A percentile compares a stretch with the other conserved stretches of the same genome.
Conservation (phyloP, 176 grass and related monocot genomes). For the Dactylis glomerata region DNA sequence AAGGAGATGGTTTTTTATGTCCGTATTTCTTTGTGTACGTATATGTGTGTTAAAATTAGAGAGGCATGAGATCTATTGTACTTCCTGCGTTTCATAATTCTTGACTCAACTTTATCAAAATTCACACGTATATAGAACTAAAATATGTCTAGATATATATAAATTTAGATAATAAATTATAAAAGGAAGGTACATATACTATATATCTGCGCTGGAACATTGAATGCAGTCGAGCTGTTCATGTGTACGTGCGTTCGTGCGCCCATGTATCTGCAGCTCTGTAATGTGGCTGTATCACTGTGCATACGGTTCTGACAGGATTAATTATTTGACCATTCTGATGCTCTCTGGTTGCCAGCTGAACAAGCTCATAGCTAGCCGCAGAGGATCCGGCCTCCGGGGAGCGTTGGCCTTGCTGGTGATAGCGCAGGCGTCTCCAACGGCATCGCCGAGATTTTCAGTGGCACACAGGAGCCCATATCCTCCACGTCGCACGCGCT, state of each 20-base stretch:
- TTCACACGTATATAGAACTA: too few relatives aligned
- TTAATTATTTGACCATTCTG: neutral
- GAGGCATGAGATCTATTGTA: too few relatives aligned
- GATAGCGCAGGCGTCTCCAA: neutral
- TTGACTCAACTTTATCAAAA: too few relatives aligned
- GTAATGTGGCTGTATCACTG: neutral
- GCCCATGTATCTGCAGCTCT: too few relatives aligned
- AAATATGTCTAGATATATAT: too few relatives aligned
- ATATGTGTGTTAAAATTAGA: too few relatives aligned
- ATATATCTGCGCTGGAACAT: neutral
- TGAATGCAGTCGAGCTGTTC: constrained; percentile 21
- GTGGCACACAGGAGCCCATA: neutral
- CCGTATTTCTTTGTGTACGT: neutral
- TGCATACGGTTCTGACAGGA: neutral
- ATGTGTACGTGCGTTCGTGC: neutral
- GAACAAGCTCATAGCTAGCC: neutral
- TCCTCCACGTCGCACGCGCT: neutral
- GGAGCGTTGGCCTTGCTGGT: too few relatives aligned
- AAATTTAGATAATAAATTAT: too few relatives aligned
- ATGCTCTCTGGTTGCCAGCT: neutral
- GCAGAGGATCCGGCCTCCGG: constrained; percentile 12
- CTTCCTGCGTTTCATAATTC: too few relatives aligned
- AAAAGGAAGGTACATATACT: too few relatives aligned
- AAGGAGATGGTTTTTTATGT: neutral
- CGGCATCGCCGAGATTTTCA: neutral